Conservation (phyloP, 805 yeast species). For the Starmerella scarabaei region DNA sequence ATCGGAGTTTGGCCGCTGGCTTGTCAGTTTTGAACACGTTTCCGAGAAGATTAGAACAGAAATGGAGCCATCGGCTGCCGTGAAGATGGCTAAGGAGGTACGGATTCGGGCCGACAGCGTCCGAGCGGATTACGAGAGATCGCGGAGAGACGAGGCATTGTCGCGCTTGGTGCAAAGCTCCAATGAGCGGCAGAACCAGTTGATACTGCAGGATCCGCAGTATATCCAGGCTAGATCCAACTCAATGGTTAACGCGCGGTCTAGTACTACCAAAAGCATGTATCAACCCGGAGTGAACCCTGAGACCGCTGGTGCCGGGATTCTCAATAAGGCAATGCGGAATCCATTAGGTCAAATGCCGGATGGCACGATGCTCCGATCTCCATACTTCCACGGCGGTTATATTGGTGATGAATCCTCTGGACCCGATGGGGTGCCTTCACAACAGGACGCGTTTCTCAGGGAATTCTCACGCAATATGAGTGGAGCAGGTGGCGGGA, state of each 20-base stretch:
- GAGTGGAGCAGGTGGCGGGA: not conserved
- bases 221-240: constrained; percentile 11
- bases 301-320: not conserved
- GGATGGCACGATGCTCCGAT: constrained; percentile 6
- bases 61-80: no score
- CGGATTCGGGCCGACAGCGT: constrained; percentile 5
- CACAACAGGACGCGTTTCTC: not conserved
- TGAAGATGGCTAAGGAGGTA: not conserved
- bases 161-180: no score
- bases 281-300: constrained; percentile 11
- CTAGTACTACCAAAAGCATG: constrained; percentile 2
- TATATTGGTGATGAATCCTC: no score
- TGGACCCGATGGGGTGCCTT: no score
- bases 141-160: no score
- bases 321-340: constrained; percentile 5
- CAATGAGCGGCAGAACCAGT: no score
- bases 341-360: constrained; percentile 9
- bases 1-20: not conserved
- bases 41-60: not conserved
- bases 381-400: no score
- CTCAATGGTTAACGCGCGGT: constrained; percentile 12
- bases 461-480: not conserved
- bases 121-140: constrained; percentile 5
- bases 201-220: constrained; percentile 7
- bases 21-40: no score